A percentile compares a stretch with the other conserved stretches of the same genome.
Evolutionary conservation across 345 rosid species (phyloP).

Genomic region (Arabis alpina): DNA sequence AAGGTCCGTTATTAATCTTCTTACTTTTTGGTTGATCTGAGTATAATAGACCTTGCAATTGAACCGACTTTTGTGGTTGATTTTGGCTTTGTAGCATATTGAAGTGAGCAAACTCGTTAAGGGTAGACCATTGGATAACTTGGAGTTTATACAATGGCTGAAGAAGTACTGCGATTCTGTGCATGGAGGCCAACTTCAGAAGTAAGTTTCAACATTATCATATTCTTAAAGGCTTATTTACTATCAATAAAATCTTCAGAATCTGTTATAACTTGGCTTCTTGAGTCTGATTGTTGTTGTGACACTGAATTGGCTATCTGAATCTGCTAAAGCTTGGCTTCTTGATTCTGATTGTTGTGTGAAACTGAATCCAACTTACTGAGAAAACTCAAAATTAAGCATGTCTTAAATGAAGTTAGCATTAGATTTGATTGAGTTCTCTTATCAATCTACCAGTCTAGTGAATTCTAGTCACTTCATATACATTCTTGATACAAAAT

Average conservation of each 20-base stretch:
- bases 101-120: conserved; percentile 92
- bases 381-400: neutral
- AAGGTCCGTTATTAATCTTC: conserved; percentile 55
- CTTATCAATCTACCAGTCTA: too few species aligned
- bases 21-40: neutral
- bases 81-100: conserved; percentile 59
- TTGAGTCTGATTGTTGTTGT: neutral
- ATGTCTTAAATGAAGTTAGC: neutral
- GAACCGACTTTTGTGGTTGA: conserved; percentile 22
- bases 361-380: neutral
- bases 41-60: neutral
- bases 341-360: conserved; percentile 2
- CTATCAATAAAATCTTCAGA: neutral
- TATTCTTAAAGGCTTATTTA: neutral
- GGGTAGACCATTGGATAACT: conserved; percentile 94
- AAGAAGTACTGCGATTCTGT: conserved; percentile 92
- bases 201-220: conserved; percentile 43
- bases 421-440: too few species aligned
- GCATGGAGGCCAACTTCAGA: conserved; percentile 58
- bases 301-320: neutral
- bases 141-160: conserved; percentile 99
- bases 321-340: neutral
- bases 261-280: neutral
- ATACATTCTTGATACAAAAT: too few species aligned
- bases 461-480: too few species aligned